Evolutionary conservation across 2,329 filamentous ascomycete species (phyloP).

Genomic region (Venturia effusa): DNA sequence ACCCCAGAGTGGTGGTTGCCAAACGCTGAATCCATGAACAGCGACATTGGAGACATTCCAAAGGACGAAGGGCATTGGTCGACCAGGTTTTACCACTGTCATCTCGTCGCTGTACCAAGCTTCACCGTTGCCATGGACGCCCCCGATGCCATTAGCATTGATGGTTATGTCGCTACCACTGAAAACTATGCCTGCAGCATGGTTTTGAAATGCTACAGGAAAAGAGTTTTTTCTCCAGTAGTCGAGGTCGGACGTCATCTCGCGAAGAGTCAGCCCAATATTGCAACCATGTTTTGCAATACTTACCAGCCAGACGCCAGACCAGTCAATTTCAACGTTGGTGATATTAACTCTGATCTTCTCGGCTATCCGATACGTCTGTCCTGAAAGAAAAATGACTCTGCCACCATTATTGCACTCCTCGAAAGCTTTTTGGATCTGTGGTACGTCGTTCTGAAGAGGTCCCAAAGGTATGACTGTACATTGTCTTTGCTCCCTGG

Average conservation of each 20-base stretch:
- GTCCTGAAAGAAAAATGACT: conserved; percentile 39
- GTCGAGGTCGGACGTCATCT: conserved; percentile 38
- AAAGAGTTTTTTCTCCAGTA: conserved; percentile 47
- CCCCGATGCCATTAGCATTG: conserved; percentile 41
- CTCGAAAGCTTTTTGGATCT: conserved; percentile 30
- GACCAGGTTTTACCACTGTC: conserved; percentile 35
- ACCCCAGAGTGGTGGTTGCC: conserved; percentile 42
- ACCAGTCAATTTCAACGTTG: conserved; percentile 43
- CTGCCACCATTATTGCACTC: conserved; percentile 31
- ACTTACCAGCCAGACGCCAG: conserved; percentile 34
- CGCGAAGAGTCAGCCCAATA: conserved; percentile 13
- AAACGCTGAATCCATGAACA: conserved; percentile 42
- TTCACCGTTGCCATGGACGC: conserved; percentile 45
- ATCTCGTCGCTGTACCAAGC: conserved; percentile 42
- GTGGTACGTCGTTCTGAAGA: conserved; percentile 29
- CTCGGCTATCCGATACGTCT: conserved; percentile 41
- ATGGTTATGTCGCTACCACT: conserved; percentile 40
- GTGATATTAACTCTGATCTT: conserved; percentile 39
- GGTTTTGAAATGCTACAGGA: conserved; percentile 44
- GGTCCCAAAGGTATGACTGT: conserved; percentile 30
- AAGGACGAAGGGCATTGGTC: conserved; percentile 48
- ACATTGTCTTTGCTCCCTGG: conserved; percentile 18
- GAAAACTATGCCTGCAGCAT: conserved; percentile 42
- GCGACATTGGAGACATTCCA: conserved; percentile 47
- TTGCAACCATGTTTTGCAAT: conserved; percentile 10